phyloP scores from a whole-genome alignment of 208 protist genomes.

The Leishmania lainsoni region DNA sequence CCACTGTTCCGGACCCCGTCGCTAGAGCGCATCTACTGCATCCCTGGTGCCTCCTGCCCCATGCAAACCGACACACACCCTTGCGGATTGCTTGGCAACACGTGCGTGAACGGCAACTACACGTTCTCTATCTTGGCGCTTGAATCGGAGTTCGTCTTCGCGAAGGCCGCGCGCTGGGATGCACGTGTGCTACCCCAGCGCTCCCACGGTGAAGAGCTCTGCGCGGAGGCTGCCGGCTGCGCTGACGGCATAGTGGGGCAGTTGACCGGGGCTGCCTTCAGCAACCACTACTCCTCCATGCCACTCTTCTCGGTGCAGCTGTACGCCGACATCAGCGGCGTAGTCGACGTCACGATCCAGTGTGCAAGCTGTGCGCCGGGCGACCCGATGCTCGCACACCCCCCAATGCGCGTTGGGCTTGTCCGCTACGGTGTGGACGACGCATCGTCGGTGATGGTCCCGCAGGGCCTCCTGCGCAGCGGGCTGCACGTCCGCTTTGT shows the following conservation, averaged over 20 bases:
- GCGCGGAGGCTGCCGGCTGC: background rate
- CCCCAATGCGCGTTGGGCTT: conserved; percentile 35
- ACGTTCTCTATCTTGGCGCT: conserved; percentile 31
- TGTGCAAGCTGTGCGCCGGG: background rate
- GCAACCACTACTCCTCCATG: too few species aligned
- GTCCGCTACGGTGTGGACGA: conserved; percentile 40
- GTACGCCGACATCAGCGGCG: conserved; percentile 1
- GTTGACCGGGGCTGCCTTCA: background rate
- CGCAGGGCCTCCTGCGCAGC: conserved; percentile 19
- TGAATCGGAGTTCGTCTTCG: background rate
- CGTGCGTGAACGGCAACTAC: conserved; percentile 39
- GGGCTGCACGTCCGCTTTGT: conserved; percentile 19
- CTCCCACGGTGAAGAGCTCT: background rate
- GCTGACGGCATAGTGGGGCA: background rate
- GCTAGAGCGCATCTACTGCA: background rate
- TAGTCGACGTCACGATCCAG: conserved; percentile 9
- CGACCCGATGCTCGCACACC: conserved; percentile 23
- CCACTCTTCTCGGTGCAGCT: conserved; percentile 9
- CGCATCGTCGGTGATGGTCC: conserved; percentile 27
- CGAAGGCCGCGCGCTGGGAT: background rate
- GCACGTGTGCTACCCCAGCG: background rate
- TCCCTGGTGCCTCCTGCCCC: conserved; percentile 4
- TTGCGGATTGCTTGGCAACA: conserved; percentile 14
- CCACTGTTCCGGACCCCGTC: background rate
- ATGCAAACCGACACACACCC: too few species aligned